Evolutionary conservation across 345 rosid genomes (phyloP).

Genomic region (Angophora floribunda): DNA sequence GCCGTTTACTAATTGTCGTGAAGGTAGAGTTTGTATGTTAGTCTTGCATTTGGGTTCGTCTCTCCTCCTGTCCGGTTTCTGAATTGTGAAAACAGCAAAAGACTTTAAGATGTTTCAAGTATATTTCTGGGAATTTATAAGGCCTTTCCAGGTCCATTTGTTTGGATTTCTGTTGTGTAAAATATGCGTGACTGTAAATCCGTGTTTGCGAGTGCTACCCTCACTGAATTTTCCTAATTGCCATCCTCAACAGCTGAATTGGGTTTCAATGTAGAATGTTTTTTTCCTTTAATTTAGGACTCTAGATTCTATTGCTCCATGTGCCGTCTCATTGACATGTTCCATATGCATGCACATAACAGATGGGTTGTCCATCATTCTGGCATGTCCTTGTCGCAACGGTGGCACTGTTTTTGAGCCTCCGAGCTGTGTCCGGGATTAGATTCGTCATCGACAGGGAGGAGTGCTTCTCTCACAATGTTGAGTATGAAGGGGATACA

Average conservation of each 20-base stretch:
- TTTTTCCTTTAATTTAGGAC: neutral
- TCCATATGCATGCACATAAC: neutral
- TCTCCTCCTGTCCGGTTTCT: neutral
- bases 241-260: neutral
- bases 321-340: neutral
- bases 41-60: neutral
- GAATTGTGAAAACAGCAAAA: neutral
- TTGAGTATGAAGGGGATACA: constrained; percentile 50
- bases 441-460: constrained; percentile 58
- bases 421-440: constrained; percentile 26
- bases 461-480: constrained; percentile 60
- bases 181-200: neutral
- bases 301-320: neutral
- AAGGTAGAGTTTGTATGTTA: neutral
- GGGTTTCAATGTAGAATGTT: neutral
- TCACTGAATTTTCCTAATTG: neutral
- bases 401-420: constrained; percentile 18
- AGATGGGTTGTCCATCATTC: neutral
- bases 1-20: neutral
- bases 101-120: neutral
- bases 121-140: neutral
- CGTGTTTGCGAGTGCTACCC: neutral
- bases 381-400: constrained; percentile 4
- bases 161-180: neutral
- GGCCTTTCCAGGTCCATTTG: neutral